These are phyloP conservation scores for Ceratobasidium sp. DNA, from an alignment of 1,284 basidiomycete genomes.

Conservation along the genomic window DNA sequence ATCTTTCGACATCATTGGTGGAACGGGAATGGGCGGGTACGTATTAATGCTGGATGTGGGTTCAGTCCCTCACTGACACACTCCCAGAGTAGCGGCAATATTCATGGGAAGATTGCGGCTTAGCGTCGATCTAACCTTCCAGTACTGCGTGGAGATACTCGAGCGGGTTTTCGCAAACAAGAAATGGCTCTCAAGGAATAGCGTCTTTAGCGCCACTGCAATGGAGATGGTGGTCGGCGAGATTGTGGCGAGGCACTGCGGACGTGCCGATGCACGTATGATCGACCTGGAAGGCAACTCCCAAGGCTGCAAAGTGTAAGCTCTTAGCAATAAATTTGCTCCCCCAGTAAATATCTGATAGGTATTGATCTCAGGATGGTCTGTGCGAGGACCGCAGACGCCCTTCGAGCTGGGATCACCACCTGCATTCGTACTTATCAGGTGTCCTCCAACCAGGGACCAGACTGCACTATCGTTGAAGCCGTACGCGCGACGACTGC, in stretches of 20 bases:
- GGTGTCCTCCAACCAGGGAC: neutral
- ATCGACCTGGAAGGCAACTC: too few relatives aligned
- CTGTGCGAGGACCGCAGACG: neutral
- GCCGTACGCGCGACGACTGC: constrained; percentile 6
- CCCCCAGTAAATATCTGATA: too few relatives aligned
- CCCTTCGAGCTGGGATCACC: neutral
- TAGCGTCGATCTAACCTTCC: constrained; percentile 54
- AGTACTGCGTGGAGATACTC: constrained; percentile 52
- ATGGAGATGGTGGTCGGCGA: too few relatives aligned
- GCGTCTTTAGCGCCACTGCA: too few relatives aligned
- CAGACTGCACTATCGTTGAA: constrained; percentile 15
- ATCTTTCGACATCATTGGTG: constrained; percentile 56
- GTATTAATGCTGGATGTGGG: neutral
- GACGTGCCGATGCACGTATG: too few relatives aligned
- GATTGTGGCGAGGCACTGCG: too few relatives aligned
- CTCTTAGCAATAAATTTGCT: too few relatives aligned
- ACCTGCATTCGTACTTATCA: neutral
- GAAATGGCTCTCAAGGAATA: too few relatives aligned
- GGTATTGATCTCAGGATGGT: neutral
- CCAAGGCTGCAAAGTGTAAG: constrained; percentile 19
- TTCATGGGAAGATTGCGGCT: constrained; percentile 56
- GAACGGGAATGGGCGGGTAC: constrained; percentile 54
- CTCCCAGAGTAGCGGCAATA: constrained; percentile 54
- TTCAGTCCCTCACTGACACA: neutral
- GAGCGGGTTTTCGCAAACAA: constrained; percentile 4